A percentile compares a stretch with the other conserved stretches of the same genome.
Conservation (phyloP, 306 rosid species). For the Oxytropis ochrocephala region DNA sequence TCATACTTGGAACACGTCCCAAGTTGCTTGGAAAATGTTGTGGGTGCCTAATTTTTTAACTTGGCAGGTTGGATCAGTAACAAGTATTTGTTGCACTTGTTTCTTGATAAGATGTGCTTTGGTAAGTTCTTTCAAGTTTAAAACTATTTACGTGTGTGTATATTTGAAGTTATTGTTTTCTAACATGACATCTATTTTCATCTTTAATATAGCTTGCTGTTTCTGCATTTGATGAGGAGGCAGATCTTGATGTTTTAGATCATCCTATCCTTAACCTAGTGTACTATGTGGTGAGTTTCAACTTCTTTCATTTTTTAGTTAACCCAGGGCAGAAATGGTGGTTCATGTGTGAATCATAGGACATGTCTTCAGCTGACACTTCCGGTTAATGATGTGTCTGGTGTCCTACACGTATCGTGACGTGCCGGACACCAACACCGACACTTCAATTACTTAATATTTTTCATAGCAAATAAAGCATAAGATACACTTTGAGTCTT, state of each 20-base stretch:
- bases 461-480: no score
- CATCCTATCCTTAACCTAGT: conserved; percentile 61
- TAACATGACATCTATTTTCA: conserved; percentile 15
- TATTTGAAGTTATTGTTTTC: background rate
- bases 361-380: no score
- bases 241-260: conserved; percentile 48
- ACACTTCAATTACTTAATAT: no score
- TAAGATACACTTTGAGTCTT: no score
- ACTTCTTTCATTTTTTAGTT: background rate
- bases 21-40: background rate
- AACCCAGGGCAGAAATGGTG: background rate
- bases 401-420: no score
- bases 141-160: background rate
- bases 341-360: no score
- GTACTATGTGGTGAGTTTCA: conserved; percentile 58
- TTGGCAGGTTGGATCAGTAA: conserved; percentile 71
- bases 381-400: no score
- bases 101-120: conserved; percentile 68
- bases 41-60: background rate
- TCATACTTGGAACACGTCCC: background rate
- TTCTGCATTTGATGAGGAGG: conserved; percentile 43
- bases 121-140: conserved; percentile 43
- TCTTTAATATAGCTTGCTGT: conserved; percentile 44
- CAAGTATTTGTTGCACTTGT: conserved; percentile 63
- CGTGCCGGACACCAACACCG: no score